Base-by-base conservation (phyloP, 768 basidiomycete species). In the Suillus subaureus region DNA sequence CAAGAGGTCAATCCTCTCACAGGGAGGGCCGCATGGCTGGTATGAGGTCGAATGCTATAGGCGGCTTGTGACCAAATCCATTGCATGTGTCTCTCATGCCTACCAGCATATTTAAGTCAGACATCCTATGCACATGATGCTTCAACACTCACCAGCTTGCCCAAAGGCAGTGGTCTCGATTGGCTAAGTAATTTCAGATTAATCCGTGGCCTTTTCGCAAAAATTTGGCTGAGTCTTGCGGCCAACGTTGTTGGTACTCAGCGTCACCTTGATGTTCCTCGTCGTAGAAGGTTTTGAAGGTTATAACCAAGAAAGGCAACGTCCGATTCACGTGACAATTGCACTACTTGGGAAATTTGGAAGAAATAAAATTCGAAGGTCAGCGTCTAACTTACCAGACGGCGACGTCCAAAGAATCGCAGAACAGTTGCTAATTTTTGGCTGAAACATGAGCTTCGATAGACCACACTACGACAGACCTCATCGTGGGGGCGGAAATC, bases 71-170 rank as follows among this genome's bases (percentile, higher is more conserved):
- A 82, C 84, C 82, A 84, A 77, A 79, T 84, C 83, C 88, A 89
- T 90, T 81, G 88, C 90, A 91, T 91, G 85, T 81, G 84, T 77
- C 73, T 84, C 73, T 84, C 87, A 89, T 89, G 72, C 82, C 87
- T 85, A 66, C 23, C 21, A 45, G 52, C 18, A 23, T 39, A 40
- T 51, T 28, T 51, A 62, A 54, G 61, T 55, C 43, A 69, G n/a
- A 26, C 33, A 45, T 58, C 31, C 49, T 45, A 35, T 37, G 18
- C 23, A 21, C 43, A 13, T 28, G 3, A 16, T 33, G 51, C 8
- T 51, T 4, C 7, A 28, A 45, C 21, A 65, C 71, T 66, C 57
- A 80, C 72, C 71, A 72, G 65, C 68, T 66, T 67, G 68, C 67
- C 72, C n/a, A 61, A 13, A 60, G 57, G 57, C 57, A 58, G 37